Conservation (phyloP, 176 grass and related monocot species). For the Cenchrus fungigraminus region DNA sequence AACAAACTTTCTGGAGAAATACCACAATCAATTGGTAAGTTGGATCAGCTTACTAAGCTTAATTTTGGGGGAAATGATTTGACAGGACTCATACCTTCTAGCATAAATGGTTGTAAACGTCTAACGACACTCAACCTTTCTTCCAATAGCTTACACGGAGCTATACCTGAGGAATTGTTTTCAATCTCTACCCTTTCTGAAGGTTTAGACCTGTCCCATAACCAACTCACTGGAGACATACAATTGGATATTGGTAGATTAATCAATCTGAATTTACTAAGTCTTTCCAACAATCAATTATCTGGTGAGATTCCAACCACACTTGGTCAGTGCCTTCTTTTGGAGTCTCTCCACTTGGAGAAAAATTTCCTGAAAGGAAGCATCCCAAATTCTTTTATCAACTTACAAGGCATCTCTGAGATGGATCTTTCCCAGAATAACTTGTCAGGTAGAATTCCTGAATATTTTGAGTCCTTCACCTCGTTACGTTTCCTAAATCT, state of each 20-base stretch:
- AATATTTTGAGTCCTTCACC: not conserved
- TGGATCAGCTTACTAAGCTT: not conserved
- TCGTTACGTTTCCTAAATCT: conserved; percentile 28
- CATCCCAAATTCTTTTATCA: conserved; percentile 27
- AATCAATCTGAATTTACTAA: not conserved
- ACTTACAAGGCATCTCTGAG: conserved; percentile 21
- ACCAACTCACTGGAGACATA: conserved; percentile 26
- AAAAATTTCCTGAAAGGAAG: conserved; percentile 24
- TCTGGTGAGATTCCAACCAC: conserved; percentile 35
- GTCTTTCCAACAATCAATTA: conserved; percentile 23
- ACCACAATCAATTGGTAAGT: conserved; percentile 10
- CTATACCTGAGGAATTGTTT: not conserved
- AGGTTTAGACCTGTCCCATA: conserved; percentile 5
- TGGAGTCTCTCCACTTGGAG: conserved; percentile 22
- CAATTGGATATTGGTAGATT: conserved; percentile 15
- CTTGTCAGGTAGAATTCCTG: conserved; percentile 35
- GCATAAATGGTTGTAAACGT: not conserved
- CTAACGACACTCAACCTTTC: conserved; percentile 37
- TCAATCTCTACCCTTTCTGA: conserved; percentile 14
- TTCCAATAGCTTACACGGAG: conserved; percentile 21
- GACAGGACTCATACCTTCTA: conserved; percentile 3
- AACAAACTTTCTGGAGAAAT: conserved; percentile 35
- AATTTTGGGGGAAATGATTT: conserved; percentile 27
- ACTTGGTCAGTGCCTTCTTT: conserved; percentile 28
- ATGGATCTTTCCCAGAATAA: conserved; percentile 54